These are phyloP conservation scores for Durusdinium trenchii DNA, from an alignment of 73 alveolate genomes.

Conservation along the genomic window DNA sequence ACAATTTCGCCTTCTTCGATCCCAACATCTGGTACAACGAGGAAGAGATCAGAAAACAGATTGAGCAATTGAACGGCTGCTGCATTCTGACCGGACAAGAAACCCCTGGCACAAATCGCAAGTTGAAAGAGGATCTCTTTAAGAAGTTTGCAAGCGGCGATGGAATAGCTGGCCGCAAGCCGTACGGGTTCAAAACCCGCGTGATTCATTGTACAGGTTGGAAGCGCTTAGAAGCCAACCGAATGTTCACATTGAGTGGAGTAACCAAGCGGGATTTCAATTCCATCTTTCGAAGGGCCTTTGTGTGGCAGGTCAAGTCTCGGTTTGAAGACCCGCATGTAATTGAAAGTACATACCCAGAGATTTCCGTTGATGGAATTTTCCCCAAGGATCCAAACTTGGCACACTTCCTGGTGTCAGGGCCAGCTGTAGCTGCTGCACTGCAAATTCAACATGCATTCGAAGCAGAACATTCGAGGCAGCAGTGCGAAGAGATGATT, in stretches of 20 bases:
- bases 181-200: slow-evolving; percentile 25
- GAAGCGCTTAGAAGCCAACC: slow-evolving; percentile 44
- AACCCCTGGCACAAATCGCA: slow-evolving; percentile 2
- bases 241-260: background rate
- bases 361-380: background rate
- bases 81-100: slow-evolving; percentile 28
- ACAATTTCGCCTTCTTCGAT: slow-evolving; percentile 19
- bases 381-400: slow-evolving; percentile 40
- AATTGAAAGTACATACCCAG: background rate
- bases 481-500: slow-evolving; percentile 9
- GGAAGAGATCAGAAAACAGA: slow-evolving; percentile 32
- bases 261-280: slow-evolving; percentile 14
- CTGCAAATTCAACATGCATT: slow-evolving; percentile 32
- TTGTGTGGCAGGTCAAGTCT: slow-evolving; percentile 14
- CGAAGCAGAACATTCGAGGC: background rate
- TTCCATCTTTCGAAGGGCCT: background rate
- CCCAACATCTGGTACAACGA: slow-evolving; percentile 26
- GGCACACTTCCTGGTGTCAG: background rate
- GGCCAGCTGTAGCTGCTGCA: background rate
- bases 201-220: slow-evolving; percentile 6
- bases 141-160: slow-evolving; percentile 17
- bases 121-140: slow-evolving; percentile 3
- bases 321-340: background rate
- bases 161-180: slow-evolving; percentile 46
- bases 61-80: slow-evolving; percentile 44